Percentiles rank a stretch among this genome's conserved stretches.
Conservation (phyloP, 2,329 filamentous ascomycete species). For the Orbilia quercus region DNA sequence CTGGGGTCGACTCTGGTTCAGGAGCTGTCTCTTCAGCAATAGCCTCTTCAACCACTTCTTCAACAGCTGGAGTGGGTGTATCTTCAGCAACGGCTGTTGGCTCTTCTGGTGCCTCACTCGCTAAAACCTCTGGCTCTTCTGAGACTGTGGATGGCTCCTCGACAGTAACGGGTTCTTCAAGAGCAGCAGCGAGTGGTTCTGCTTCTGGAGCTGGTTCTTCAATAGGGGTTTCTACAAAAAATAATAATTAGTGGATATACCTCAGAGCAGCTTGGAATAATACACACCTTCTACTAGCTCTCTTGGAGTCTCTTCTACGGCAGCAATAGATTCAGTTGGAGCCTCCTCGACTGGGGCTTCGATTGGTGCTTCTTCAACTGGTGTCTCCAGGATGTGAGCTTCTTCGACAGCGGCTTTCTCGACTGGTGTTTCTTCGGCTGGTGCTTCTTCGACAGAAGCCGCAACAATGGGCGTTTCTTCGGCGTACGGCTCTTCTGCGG, state of each 20-base stretch:
- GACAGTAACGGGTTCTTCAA: constrained; percentile 5
- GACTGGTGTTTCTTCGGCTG: no score
- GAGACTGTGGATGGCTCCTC: not conserved
- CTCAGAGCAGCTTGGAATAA: not conserved
- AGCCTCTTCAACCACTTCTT: not conserved
- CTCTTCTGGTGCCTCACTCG: constrained; percentile 9
- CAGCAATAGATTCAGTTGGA: not conserved
- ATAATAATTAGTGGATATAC: not conserved
- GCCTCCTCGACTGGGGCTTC: constrained; percentile 8
- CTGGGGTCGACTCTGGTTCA: constrained; percentile 2
- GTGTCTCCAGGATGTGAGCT: no score
- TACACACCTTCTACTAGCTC: constrained; percentile 22
- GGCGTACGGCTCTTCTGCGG: not conserved
- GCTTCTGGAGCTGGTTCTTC: constrained; percentile 16
- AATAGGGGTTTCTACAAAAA: constrained; percentile 10
- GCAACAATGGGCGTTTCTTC: constrained; percentile 7
- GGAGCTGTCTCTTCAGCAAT: not conserved
- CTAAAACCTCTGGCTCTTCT: constrained; percentile 5
- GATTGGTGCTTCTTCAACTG: not conserved
- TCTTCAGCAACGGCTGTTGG: not conserved
- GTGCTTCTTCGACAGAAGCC: not conserved
- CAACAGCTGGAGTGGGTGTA: not conserved
- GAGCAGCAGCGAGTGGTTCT: constrained; percentile 1
- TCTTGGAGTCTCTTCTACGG: not conserved
- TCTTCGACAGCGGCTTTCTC: not conserved